Percentiles rank a stretch among this genome's conserved stretches.
phyloP scores from a whole-genome alignment of 2,329 filamentous ascomycete genomes.

The Penicillium nordicum region DNA sequence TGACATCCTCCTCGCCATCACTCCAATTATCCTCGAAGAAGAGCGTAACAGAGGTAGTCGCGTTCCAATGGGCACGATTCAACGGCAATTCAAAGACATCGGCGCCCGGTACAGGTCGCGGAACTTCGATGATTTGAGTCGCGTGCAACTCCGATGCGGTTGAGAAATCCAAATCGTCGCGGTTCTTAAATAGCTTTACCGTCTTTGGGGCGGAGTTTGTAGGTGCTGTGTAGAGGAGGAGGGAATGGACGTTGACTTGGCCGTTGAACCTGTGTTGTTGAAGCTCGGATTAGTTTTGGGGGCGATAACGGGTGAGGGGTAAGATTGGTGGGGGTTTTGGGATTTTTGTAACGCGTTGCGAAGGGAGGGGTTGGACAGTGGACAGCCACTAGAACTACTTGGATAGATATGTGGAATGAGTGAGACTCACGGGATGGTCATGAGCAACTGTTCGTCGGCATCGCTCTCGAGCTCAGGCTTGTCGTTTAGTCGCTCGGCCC shows the following conservation, averaged over 20 bases:
- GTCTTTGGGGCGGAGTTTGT: conserved; percentile 71
- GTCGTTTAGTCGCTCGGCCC: conserved; percentile 70
- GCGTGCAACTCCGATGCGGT: conserved; percentile 66
- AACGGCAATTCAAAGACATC: conserved; percentile 83
- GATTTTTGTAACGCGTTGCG: not conserved
- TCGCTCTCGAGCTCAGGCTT: conserved; percentile 79
- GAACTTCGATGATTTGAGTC: conserved; percentile 73
- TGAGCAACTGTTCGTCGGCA: conserved; percentile 87
- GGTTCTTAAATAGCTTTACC: conserved; percentile 83
- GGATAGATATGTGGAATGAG: not conserved
- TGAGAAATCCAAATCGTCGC: conserved; percentile 79
- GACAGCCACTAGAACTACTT: not conserved
- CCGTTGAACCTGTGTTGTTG: conserved; percentile 69
- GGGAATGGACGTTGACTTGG: conserved; percentile 86
- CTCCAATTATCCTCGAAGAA: conserved; percentile 93
- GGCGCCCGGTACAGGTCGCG: conserved; percentile 59
- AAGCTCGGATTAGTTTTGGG: conserved; percentile 3
- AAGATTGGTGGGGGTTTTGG: conserved; percentile 17
- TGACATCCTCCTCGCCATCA: conserved; percentile 74
- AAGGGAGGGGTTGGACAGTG: not conserved
- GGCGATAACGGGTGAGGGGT: conserved; percentile 24
- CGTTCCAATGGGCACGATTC: conserved; percentile 82
- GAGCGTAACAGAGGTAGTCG: conserved; percentile 74
- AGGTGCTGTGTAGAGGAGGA: conserved; percentile 77
- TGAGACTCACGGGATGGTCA: conserved; percentile 73